Evolutionary conservation across 2,329 filamentous ascomycete species (phyloP).

Genomic region (Salinomyces thailandicus): DNA sequence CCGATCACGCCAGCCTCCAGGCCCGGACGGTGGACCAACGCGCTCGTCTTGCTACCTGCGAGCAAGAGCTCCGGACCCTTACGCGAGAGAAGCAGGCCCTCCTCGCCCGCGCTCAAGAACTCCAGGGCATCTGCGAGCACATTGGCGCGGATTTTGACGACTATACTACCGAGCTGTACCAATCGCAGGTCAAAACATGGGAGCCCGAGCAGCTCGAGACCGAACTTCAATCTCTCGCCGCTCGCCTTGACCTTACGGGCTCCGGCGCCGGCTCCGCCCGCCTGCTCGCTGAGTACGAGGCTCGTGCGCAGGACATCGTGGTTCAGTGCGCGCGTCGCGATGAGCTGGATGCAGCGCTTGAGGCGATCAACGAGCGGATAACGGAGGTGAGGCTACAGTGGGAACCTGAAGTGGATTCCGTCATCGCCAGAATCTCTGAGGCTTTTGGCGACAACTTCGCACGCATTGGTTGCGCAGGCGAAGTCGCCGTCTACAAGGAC

Average conservation of each 20-base stretch:
- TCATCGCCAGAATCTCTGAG: conserved; percentile 73
- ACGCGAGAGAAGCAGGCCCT: conserved; percentile 17
- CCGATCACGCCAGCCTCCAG: conserved; percentile 62
- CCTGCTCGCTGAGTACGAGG: conserved; percentile 67
- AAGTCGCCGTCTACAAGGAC: conserved; percentile 79
- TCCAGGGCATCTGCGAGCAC: conserved; percentile 11
- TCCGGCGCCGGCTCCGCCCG: conserved; percentile 51
- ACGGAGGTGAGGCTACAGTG: conserved; percentile 57
- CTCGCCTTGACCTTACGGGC: conserved; percentile 63
- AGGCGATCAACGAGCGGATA: conserved; percentile 49
- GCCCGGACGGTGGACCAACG: conserved; percentile 53
- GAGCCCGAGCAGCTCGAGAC: conserved; percentile 52
- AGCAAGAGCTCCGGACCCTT: conserved; percentile 28
- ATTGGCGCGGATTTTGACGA: conserved; percentile 15
- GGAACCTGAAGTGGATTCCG: conserved; percentile 71
- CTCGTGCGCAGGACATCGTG: conserved; percentile 59
- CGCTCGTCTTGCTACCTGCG: conserved; percentile 40
- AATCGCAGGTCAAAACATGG: conserved; percentile 30
- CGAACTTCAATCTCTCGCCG: conserved; percentile 63
- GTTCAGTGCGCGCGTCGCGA: conserved; percentile 40
- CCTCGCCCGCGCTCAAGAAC: conserved; percentile 8
- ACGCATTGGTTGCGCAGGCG: conserved; percentile 86
- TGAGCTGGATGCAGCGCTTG: conserved; percentile 37
- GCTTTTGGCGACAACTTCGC: conserved; percentile 91
- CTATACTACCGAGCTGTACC: conserved; percentile 14